These are phyloP conservation scores for Rosa chinensis DNA, from an alignment of 306 rosid species.

Conservation along the genomic window DNA sequence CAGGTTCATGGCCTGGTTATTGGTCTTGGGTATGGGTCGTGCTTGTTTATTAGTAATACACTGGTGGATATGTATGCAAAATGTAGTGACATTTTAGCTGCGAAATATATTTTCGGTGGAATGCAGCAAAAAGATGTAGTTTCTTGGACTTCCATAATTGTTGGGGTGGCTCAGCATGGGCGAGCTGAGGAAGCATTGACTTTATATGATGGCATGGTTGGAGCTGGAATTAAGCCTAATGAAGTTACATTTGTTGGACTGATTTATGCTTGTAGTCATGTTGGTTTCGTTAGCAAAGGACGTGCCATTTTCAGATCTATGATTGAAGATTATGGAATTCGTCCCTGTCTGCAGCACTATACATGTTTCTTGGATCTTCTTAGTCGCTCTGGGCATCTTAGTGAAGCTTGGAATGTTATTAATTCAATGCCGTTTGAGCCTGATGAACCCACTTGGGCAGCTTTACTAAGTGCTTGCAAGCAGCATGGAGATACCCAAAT, in stretches of 20 bases:
- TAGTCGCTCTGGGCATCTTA: constrained; percentile 85
- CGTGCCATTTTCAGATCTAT: constrained; percentile 65
- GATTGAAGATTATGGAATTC: constrained; percentile 55
- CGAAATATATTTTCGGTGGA: constrained; percentile 50
- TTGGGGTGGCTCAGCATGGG: constrained; percentile 82
- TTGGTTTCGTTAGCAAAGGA: constrained; percentile 65
- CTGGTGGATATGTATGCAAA: constrained; percentile 88
- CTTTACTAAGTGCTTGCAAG: constrained; percentile 78
- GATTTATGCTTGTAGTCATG: constrained; percentile 85
- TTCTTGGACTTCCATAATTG: constrained; percentile 94
- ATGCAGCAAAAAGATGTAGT: constrained; percentile 66
- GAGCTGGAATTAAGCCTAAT: constrained; percentile 61
- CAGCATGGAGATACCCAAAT: constrained; percentile 54
- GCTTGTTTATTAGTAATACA: constrained; percentile 75
- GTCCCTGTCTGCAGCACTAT: constrained; percentile 79
- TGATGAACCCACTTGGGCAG: constrained; percentile 93
- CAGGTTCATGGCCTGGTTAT: constrained; percentile 66
- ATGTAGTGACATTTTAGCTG: constrained; percentile 75
- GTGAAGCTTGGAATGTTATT: constrained; percentile 67
- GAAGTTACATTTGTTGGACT: constrained; percentile 89
- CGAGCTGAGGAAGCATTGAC: constrained; percentile 67
- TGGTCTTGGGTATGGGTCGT: constrained; percentile 68
- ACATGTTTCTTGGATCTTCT: constrained; percentile 87
- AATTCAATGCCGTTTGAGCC: constrained; percentile 63
- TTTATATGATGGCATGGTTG: constrained; percentile 68